Conservation (phyloP, 805 yeast genomes). For the Priceomyces melissophilus region DNA sequence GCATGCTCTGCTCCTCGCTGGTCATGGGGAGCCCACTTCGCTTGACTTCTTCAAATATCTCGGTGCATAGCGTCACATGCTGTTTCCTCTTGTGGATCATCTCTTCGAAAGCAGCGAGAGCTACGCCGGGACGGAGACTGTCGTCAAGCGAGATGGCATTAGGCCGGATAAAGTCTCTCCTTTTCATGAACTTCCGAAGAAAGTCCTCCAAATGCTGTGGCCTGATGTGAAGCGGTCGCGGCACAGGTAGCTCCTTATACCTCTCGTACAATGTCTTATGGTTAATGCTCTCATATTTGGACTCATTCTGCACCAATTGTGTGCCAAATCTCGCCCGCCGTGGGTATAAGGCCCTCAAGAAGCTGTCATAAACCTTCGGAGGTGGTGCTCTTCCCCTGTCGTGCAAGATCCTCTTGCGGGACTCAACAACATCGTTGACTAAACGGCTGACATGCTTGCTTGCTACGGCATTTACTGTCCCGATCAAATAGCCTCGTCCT, state of each 20-base stretch:
- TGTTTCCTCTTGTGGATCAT: slow-evolving; percentile 17
- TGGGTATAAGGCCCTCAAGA: slow-evolving; percentile 19
- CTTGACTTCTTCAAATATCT: slow-evolving; percentile 26
- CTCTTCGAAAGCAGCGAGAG: slow-evolving; percentile 13
- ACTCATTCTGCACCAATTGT: slow-evolving; percentile 5
- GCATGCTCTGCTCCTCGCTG: slow-evolving; percentile 23
- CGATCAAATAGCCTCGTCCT: slow-evolving; percentile 1
- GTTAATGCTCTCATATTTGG: slow-evolving; percentile 18
- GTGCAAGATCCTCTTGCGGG: neutral
- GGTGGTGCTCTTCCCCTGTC: slow-evolving; percentile 3
- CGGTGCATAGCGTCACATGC: slow-evolving; percentile 18
- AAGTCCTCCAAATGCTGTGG: slow-evolving; percentile 27
- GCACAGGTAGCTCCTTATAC: slow-evolving; percentile 25
- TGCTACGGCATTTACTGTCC: slow-evolving; percentile 10
- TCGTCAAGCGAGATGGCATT: slow-evolving; percentile 11
- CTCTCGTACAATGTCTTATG: slow-evolving; percentile 22
- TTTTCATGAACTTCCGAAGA: slow-evolving; percentile 18
- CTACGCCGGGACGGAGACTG: slow-evolving; percentile 3
- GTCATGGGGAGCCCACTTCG: slow-evolving; percentile 24
- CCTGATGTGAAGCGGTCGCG: slow-evolving; percentile 21
- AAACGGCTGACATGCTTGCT: too few relatives aligned
- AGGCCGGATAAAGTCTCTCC: slow-evolving; percentile 26
- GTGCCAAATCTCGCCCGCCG: slow-evolving; percentile 2
- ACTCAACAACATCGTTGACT: slow-evolving; percentile 1
- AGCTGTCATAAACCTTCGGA: slow-evolving; percentile 8